phyloP scores from a whole-genome alignment of 228 moss, liverwort and hornwort species.

The Sphagnum fallax region DNA sequence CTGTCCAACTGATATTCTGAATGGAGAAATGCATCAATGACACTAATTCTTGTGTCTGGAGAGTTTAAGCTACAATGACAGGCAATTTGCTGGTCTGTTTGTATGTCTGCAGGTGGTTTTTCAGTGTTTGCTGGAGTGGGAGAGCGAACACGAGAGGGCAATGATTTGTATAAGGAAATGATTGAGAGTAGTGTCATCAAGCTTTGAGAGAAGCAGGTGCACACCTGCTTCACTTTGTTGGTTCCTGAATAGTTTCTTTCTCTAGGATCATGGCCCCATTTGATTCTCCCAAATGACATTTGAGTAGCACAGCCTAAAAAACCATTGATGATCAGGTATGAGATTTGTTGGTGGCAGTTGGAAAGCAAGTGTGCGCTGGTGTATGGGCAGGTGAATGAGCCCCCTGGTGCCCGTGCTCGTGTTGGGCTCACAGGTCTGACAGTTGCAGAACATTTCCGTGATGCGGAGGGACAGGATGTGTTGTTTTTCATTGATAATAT shows the following conservation, averaged over 20 bases:
- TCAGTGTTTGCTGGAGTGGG: slow-evolving; percentile 96
- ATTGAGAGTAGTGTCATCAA: slow-evolving; percentile 99
- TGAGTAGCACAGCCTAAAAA: too few relatives aligned
- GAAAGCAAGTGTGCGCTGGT: slow-evolving; percentile 98
- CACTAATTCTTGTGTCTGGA: neutral
- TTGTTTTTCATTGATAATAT: slow-evolving; percentile 95
- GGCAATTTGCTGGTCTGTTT: too few relatives aligned
- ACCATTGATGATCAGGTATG: neutral
- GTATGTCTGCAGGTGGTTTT: slow-evolving; percentile 53
- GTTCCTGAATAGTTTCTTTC: neutral
- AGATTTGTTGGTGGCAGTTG: slow-evolving; percentile 27
- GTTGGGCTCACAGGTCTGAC: slow-evolving; percentile 95
- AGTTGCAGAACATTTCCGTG: slow-evolving; percentile 96
- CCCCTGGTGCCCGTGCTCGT: slow-evolving; percentile 92
- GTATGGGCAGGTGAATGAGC: slow-evolving; percentile 98
- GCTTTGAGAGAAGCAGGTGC: slow-evolving; percentile 91
- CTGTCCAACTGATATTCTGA: too few relatives aligned
- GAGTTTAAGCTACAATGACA: too few relatives aligned
- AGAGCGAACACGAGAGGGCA: slow-evolving; percentile 92
- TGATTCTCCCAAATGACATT: too few relatives aligned
- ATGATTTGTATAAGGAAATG: slow-evolving; percentile 97
- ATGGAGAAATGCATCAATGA: neutral
- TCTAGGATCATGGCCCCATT: too few relatives aligned
- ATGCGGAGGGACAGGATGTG: slow-evolving; percentile 95
- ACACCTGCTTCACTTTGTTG: neutral